Base-by-base conservation (phyloP, 805 yeast genomes). In the Wickerhamomyces silvicola region DNA sequence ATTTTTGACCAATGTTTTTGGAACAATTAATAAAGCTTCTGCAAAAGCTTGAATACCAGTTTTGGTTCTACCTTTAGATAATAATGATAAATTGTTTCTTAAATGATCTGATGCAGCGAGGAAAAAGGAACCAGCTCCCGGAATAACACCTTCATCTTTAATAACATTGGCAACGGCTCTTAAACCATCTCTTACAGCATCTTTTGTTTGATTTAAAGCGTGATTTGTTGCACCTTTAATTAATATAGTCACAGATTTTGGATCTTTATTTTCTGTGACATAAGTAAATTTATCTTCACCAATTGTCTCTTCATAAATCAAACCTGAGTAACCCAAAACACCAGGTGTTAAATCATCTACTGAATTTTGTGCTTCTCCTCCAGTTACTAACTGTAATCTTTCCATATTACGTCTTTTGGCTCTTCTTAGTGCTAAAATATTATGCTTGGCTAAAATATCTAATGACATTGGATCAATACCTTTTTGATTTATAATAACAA, bases 371-470 rank as follows among this genome's bases (percentile, higher is more conserved):
- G 97, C 97, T 56, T 82, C 92, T 48, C 98, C 99, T 19, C 97
- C 98, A 42, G 95, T 84, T 32, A 87, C 86, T 39, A 92, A 71
- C 63, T 92, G 99, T 55, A 92, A 70, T 57, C 99, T 79, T 66
- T 92, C 99, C 98, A 92, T 90, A 62, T 92, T 92, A 66, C 99
- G 81, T 68, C 99, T 79, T 69, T 92, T 92, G 27, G 99, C 99
- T 56, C 98, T 78, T 68, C 99, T 80, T 50, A 92, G 70, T 1
- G 98, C 98, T 48, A 92, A 68, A 45, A 92, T 92, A 48, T 82
- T 83, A 60, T 92, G 81, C 56, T 85, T 86, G 27, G 97, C 97
- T 43, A 92, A 70, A 5, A 90, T 80, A 56, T 92, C 98, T 42
- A 92, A 66, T 7, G 97, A 87, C 92, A 92, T 82, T 43, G 98